These are phyloP conservation scores for Oemleria cerasiformis DNA, from an alignment of 306 rosid genomes.

Conservation along the genomic window DNA sequence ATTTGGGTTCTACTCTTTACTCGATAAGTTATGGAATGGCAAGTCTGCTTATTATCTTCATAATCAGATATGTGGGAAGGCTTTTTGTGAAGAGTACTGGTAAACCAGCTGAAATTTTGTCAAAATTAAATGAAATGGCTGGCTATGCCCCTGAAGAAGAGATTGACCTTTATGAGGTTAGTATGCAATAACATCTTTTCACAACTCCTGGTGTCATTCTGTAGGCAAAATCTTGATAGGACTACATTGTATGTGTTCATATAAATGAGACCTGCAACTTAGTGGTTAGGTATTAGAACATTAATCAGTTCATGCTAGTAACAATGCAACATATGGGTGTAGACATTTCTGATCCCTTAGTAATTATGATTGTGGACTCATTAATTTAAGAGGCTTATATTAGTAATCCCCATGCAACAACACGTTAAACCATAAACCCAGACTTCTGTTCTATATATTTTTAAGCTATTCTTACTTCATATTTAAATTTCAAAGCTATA, in stretches of 20 bases:
- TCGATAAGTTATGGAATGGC: neutral
- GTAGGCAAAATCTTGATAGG: neutral
- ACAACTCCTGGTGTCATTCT: neutral
- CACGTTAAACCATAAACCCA: too few species aligned
- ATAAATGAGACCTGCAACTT: neutral
- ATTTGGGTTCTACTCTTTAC: neutral
- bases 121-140: conserved; percentile 80
- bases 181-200: conserved; percentile 13
- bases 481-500: too few species aligned
- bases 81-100: conserved; percentile 74
- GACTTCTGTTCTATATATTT: too few species aligned
- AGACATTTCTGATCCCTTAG: neutral
- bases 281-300: neutral
- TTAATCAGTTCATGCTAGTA: conserved; percentile 2
- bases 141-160: conserved; percentile 81
- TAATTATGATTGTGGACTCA: neutral
- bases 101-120: conserved; percentile 71
- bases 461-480: too few species aligned
- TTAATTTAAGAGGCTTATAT: too few species aligned
- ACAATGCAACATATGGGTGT: neutral
- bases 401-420: too few species aligned
- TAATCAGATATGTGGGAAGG: conserved; percentile 71
- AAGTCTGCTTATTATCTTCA: conserved; percentile 13
- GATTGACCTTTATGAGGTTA: conserved; percentile 89
- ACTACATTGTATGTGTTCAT: neutral